Percentiles rank a stretch among this genome's conserved stretches.
These are phyloP conservation scores for Tricholoma furcatifolium DNA, from an alignment of 768 basidiomycete genomes.

Conservation along the genomic window DNA sequence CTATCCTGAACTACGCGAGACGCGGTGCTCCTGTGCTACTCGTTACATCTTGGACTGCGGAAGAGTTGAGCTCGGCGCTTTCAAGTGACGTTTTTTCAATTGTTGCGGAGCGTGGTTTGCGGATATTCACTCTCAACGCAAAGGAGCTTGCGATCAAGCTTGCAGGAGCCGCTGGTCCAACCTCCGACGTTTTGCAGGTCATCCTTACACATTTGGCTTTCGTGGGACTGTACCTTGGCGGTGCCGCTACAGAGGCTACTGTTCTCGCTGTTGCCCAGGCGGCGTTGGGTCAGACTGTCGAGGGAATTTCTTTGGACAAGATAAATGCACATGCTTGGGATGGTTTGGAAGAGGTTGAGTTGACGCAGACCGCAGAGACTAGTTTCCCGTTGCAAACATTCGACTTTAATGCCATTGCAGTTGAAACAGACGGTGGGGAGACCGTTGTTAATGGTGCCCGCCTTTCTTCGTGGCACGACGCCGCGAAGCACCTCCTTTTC, in stretches of 20 bases:
- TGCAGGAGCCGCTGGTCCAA: slow-evolving; percentile 29
- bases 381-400: slow-evolving; percentile 48
- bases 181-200: slow-evolving; percentile 46
- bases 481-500: slow-evolving; percentile 88
- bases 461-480: slow-evolving; percentile 77
- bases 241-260: slow-evolving; percentile 50
- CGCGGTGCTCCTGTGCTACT: slow-evolving; percentile 70
- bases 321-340: slow-evolving; percentile 65
- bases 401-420: slow-evolving; percentile 72
- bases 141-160: slow-evolving; percentile 48
- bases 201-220: slow-evolving; percentile 76
- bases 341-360: slow-evolving; percentile 56
- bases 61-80: slow-evolving; percentile 73
- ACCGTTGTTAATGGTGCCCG: slow-evolving; percentile 60
- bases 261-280: slow-evolving; percentile 51
- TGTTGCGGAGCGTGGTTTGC: slow-evolving; percentile 52
- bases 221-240: slow-evolving; percentile 79
- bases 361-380: slow-evolving; percentile 27
- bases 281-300: slow-evolving; percentile 43
- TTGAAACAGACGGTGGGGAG: slow-evolving; percentile 57
- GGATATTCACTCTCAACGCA: slow-evolving; percentile 59
- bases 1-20: slow-evolving; percentile 66
- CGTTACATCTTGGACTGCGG: slow-evolving; percentile 69
- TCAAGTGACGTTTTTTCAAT: slow-evolving; percentile 44
- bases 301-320: slow-evolving; percentile 48